Base-by-base conservation (phyloP, 345 rosid species). In the Brassica carinata region DNA sequence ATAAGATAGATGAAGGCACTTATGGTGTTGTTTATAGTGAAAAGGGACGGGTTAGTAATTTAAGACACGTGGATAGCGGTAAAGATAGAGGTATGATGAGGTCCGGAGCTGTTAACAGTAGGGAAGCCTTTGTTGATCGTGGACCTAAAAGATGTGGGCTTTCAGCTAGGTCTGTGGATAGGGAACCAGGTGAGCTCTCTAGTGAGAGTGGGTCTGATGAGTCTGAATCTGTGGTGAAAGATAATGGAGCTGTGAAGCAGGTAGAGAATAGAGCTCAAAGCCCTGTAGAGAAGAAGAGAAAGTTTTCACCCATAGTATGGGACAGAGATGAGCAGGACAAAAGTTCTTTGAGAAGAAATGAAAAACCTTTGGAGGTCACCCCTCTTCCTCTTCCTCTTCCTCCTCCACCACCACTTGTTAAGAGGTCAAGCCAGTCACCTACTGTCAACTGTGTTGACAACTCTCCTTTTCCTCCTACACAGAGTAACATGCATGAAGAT, bases 11-110 rank as follows among this genome's bases (percentile, higher is more conserved):
- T 85, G 99, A 96, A 85, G 99, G 99, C 18, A 96, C 99, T 71
- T 96, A 96, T 84, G 99, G 99, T 58, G 98, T 96, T 82, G 99
- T 96, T 74, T 96, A 89, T 81, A 92, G 99, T n/a, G n/a, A n/a
- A n/a, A n/a, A n/a, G n/a, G n/a, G n/a, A n/a, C n/a, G 77, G 64
- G 80, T 77, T 77, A 76, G 80, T 69, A 87, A 82, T 40, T 48
- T 69, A 45, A 92, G 87, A 78, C 90, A 80, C 7, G 81, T 82
- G 77, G 86, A 74, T 59, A 79, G 64, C 0, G 63, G 34, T 72
- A 89, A 85, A 87, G 86, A 81, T 77, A 92, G 99, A 43, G 73
- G 17, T 67, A 93, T 82, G 75, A 85, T 81, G 71, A 85, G 85
- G 83, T 79, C 55, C 19, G 89, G 90, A 87, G 85, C 79, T 80